Evolutionary conservation across 805 yeast species (phyloP).

Genomic region (Candida wancherniae): DNA sequence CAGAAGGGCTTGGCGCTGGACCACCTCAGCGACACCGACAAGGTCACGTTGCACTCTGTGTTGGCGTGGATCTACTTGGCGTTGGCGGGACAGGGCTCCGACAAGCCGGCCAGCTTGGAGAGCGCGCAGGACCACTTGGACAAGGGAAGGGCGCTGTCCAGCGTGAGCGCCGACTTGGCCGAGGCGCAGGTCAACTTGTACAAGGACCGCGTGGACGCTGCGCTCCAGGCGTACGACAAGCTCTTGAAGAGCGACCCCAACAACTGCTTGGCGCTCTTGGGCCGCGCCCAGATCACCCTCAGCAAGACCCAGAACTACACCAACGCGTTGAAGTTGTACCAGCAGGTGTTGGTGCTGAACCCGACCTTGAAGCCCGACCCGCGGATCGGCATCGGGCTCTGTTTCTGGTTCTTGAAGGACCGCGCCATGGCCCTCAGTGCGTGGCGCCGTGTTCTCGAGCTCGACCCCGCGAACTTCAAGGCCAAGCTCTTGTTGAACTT

Average conservation of each 20-base stretch:
- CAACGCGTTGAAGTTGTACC: constrained; percentile 76
- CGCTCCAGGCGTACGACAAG: constrained; percentile 62
- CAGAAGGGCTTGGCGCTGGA: constrained; percentile 50
- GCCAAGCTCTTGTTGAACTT: constrained; percentile 65
- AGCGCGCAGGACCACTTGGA: constrained; percentile 23
- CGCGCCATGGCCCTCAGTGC: constrained; percentile 69
- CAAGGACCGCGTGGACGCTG: constrained; percentile 62
- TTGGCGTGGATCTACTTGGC: constrained; percentile 70
- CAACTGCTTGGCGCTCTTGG: constrained; percentile 72
- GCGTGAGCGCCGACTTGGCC: constrained; percentile 50
- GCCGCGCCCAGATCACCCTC: constrained; percentile 78
- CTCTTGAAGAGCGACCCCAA: constrained; percentile 50
- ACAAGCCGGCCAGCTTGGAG: constrained; percentile 21
- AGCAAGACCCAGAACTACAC: constrained; percentile 62
- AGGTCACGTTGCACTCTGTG: constrained; percentile 53
- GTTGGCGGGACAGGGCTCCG: constrained; percentile 23
- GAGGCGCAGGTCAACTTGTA: constrained; percentile 61
- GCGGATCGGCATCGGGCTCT: constrained; percentile 88
- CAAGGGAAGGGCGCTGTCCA: no score
- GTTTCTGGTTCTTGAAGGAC: constrained; percentile 86
- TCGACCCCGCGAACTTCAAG: constrained; percentile 55
- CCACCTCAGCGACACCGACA: constrained; percentile 36
- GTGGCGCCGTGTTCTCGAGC: constrained; percentile 74
- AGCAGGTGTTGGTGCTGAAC: constrained; percentile 69
- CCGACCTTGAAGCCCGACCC: constrained; percentile 88